A percentile compares a stretch with the other conserved stretches of the same genome.
Conservation (phyloP, 2,329 filamentous ascomycete genomes). For the Cytospora piceicola region DNA sequence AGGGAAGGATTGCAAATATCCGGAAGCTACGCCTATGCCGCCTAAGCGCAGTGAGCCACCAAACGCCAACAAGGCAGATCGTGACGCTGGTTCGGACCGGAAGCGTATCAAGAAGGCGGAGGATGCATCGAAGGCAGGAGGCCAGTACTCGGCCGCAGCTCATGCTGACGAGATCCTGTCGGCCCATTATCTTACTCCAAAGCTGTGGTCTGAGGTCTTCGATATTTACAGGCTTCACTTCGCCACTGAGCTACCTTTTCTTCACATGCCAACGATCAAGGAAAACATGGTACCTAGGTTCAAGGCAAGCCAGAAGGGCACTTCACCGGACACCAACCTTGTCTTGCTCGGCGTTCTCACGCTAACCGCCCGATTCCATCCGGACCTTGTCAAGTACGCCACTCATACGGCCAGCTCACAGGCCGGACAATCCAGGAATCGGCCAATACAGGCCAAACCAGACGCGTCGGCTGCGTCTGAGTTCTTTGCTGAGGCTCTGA, state of each 20-base stretch:
- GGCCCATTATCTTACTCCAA: slow-evolving; percentile 62
- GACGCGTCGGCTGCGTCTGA: slow-evolving; percentile 64
- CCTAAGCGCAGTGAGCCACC: slow-evolving; percentile 44
- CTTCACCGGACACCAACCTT: slow-evolving; percentile 55
- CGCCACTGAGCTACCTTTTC: slow-evolving; percentile 71
- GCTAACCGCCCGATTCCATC: slow-evolving; percentile 70
- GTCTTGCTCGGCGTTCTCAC: slow-evolving; percentile 69
- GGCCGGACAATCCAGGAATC: slow-evolving; percentile 41
- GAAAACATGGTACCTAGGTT: slow-evolving; percentile 52
- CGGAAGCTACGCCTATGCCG: slow-evolving; percentile 49
- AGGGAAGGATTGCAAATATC: slow-evolving; percentile 74
- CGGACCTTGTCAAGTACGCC: slow-evolving; percentile 60
- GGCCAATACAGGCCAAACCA: slow-evolving; percentile 41
- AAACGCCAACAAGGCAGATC: slow-evolving; percentile 45
- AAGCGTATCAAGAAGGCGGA: slow-evolving; percentile 53
- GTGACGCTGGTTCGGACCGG: slow-evolving; percentile 50
- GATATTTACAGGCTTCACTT: slow-evolving; percentile 73
- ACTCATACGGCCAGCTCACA: slow-evolving; percentile 45
- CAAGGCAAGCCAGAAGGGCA: slow-evolving; percentile 42
- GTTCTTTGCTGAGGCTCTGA: slow-evolving; percentile 65
- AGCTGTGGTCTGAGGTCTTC: slow-evolving; percentile 71
- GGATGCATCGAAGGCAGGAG: slow-evolving; percentile 46
- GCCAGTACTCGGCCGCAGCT: slow-evolving; percentile 39
- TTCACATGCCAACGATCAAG: slow-evolving; percentile 68
- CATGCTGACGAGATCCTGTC: slow-evolving; percentile 64